These are phyloP conservation scores for Rhodofomes roseus DNA, from an alignment of 1,284 basidiomycete genomes.

Conservation along the genomic window DNA sequence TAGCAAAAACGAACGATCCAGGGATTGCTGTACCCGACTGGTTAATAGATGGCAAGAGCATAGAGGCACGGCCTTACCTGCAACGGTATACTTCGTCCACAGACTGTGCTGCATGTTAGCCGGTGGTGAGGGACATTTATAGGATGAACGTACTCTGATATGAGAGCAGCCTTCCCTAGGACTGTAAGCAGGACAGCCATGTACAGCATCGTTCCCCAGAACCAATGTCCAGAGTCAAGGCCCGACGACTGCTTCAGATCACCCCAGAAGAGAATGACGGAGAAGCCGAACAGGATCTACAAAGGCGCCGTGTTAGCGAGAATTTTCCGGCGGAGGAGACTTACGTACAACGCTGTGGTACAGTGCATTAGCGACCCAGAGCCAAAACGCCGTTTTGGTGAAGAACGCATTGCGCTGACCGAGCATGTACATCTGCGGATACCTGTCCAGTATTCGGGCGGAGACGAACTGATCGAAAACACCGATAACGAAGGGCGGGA, in stretches of 20 bases:
- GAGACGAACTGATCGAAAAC: constrained; percentile 98
- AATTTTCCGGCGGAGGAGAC: background rate
- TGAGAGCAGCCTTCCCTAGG: constrained; percentile 93
- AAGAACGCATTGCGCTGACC: constrained; percentile 94
- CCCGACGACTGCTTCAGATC: constrained; percentile 82
- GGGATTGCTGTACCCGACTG: constrained; percentile 68
- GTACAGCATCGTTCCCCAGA: constrained; percentile 97
- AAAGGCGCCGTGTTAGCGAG: background rate
- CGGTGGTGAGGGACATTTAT: constrained; percentile 15
- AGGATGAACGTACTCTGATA: constrained; percentile 92
- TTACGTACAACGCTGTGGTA: constrained; percentile 85
- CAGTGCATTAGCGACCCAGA: constrained; percentile 93
- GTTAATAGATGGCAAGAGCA: constrained; percentile 10
- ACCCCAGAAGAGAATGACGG: constrained; percentile 88
- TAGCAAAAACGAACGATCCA: constrained; percentile 94
- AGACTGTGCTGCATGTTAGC: constrained; percentile 48
- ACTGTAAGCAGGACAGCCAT: constrained; percentile 92
- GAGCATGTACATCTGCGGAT: constrained; percentile 93
- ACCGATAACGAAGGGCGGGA: constrained; percentile 96
- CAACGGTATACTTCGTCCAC: constrained; percentile 99
- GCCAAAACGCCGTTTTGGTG: constrained; percentile 88
- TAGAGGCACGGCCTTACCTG: constrained; percentile 41
- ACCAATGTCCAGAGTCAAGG: constrained; percentile 90
- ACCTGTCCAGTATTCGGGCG: constrained; percentile 93
- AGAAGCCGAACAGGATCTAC: constrained; percentile 85